Conservation (phyloP, 2,329 filamentous ascomycete genomes). For the Beauveria brongniartii region DNA sequence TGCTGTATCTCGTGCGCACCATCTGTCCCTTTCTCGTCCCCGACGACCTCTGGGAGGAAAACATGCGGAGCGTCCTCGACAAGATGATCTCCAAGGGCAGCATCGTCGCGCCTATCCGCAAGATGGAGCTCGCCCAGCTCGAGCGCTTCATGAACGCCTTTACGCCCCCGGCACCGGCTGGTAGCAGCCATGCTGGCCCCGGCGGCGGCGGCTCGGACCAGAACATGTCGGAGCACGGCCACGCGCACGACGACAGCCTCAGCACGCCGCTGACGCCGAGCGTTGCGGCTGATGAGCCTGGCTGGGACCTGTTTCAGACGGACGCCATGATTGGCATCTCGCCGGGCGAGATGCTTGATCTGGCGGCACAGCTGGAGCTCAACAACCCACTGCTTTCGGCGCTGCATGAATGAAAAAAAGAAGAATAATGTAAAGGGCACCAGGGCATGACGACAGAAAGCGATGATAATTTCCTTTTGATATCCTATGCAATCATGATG, state of each 20-base stretch:
- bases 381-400: slow-evolving; percentile 9
- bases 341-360: slow-evolving; percentile 22
- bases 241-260: slow-evolving; percentile 4
- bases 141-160: slow-evolving; percentile 28
- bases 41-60: slow-evolving; percentile 27
- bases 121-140: slow-evolving; percentile 28
- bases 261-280: slow-evolving; percentile 11
- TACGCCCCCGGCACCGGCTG: slow-evolving; percentile 7
- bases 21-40: slow-evolving; percentile 27
- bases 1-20: slow-evolving; percentile 27
- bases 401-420: background rate
- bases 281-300: slow-evolving; percentile 6
- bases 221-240: slow-evolving; percentile 12
- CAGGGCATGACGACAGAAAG: background rate
- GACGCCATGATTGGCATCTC: slow-evolving; percentile 24
- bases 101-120: slow-evolving; percentile 28
- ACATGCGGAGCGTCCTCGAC: slow-evolving; percentile 28
- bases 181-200: slow-evolving; percentile 5
- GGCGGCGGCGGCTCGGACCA: slow-evolving; percentile 7
- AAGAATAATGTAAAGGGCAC: background rate
- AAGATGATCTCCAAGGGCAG: slow-evolving; percentile 30
- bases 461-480: background rate
- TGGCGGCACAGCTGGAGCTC: slow-evolving; percentile 23
- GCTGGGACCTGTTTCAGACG: slow-evolving; percentile 25
- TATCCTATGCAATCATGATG: background rate